Conservation (phyloP, 768 basidiomycete species). For the Leccinum aurantiacum region DNA sequence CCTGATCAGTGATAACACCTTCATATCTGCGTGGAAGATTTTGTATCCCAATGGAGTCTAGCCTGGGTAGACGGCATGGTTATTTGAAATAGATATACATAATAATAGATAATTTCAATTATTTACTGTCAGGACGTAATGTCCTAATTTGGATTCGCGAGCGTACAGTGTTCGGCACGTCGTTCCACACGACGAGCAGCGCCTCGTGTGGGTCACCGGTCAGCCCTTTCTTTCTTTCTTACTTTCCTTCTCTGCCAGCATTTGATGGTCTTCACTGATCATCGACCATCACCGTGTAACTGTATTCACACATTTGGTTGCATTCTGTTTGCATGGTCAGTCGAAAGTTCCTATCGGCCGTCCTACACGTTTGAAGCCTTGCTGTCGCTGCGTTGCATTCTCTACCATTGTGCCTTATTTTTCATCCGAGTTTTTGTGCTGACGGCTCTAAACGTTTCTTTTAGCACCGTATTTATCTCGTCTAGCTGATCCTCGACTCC, state of each 20-base stretch:
- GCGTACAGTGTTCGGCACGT: constrained; percentile 5
- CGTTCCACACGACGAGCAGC: constrained; percentile 20
- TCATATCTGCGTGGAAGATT: neutral
- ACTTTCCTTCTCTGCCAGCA: constrained; percentile 5
- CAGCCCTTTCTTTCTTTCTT: constrained; percentile 8
- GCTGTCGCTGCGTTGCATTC: constrained; percentile 26
- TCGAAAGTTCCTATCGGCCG: constrained; percentile 7
- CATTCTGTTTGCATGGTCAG: constrained; percentile 28
- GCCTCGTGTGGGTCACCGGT: constrained; percentile 16
- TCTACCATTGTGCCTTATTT: constrained; percentile 12
- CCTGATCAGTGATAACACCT: neutral
- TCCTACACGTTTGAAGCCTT: constrained; percentile 25
- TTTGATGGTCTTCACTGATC: constrained; percentile 31
- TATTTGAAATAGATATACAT: neutral
- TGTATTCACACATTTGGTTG: constrained; percentile 6
- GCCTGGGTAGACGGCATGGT: neutral
- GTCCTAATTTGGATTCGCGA: constrained; percentile 9
- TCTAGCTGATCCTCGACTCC: constrained; percentile 28
- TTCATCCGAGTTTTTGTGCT: constrained; percentile 12
- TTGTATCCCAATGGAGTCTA: neutral
- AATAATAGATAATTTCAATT: constrained; percentile 7
- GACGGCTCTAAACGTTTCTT: constrained; percentile 13
- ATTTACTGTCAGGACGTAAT: constrained; percentile 10
- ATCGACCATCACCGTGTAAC: constrained; percentile 9
- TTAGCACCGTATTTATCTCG: constrained; percentile 33